A percentile compares a stretch with the other conserved stretches of the same genome.
Conservation (phyloP, 805 yeast genomes). For the Lipomyces yamadae region DNA sequence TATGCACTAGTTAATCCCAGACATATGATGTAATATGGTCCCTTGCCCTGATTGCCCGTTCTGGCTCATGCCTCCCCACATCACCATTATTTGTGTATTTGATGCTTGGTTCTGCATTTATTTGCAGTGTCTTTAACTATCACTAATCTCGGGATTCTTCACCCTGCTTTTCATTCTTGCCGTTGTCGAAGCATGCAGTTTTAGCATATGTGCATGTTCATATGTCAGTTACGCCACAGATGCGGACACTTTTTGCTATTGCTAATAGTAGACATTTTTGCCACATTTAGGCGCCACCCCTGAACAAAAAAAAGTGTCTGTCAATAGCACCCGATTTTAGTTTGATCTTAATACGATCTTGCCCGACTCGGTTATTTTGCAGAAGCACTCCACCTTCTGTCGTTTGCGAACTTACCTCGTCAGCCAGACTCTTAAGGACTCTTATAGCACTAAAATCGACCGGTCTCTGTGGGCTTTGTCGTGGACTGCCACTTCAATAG, state of each 20-base stretch:
- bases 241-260: not conserved
- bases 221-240: not conserved
- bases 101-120: not conserved
- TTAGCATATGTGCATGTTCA: too few species aligned
- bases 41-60: not conserved
- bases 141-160: not conserved
- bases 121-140: not conserved
- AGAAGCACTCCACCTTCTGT: not conserved
- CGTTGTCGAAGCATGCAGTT: not conserved
- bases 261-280: not conserved
- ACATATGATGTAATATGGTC: not conserved
- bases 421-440: not conserved
- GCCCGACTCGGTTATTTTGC: not conserved
- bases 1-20: not conserved
- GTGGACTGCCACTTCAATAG: not conserved
- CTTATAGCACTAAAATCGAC: not conserved
- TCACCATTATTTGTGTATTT: not conserved
- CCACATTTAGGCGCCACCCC: not conserved
- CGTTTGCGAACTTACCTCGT: too few species aligned
- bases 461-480: not conserved
- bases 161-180: not conserved
- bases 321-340: not conserved
- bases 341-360: not conserved
- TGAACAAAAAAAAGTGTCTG: not conserved
- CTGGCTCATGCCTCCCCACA: not conserved